These are phyloP conservation scores for Paramyrothecium sp. DNA, from an alignment of 2,329 filamentous ascomycete species.

Conservation along the genomic window DNA sequence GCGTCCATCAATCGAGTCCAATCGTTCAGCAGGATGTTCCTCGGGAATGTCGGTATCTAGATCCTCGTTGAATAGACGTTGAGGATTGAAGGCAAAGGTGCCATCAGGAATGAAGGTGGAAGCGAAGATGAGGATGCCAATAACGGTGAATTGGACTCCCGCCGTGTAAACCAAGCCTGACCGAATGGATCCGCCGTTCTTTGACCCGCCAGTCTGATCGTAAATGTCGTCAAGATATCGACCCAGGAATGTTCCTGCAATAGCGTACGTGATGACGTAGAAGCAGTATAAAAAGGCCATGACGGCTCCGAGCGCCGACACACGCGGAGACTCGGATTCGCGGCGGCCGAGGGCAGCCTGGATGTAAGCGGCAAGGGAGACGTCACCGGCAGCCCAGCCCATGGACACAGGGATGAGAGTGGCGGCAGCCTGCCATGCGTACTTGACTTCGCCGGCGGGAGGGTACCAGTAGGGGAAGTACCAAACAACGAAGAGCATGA, in stretches of 20 bases:
- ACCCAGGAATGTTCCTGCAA: slow-evolving; percentile 41
- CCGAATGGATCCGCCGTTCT: slow-evolving; percentile 35
- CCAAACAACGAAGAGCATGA: slow-evolving; percentile 46
- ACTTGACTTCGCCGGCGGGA: slow-evolving; percentile 31
- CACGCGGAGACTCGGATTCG: slow-evolving; percentile 40
- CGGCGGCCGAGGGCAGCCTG: slow-evolving; percentile 45
- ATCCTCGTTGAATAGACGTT: slow-evolving; percentile 12
- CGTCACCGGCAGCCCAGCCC: slow-evolving; percentile 50
- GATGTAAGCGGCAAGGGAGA: slow-evolving; percentile 49
- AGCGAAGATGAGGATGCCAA: slow-evolving; percentile 36
- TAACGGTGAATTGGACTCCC: slow-evolving; percentile 46
- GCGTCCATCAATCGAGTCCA: not conserved
- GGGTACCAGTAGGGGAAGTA: slow-evolving; percentile 46
- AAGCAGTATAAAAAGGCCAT: slow-evolving; percentile 51
- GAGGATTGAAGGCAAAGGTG: slow-evolving; percentile 40
- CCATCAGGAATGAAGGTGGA: slow-evolving; percentile 46
- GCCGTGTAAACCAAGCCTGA: slow-evolving; percentile 39
- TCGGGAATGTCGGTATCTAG: not conserved
- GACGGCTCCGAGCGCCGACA: slow-evolving; percentile 47
- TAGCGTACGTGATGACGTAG: slow-evolving; percentile 46
- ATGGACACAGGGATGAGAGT: slow-evolving; percentile 45
- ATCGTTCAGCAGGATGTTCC: not conserved
- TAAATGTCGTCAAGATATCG: slow-evolving; percentile 24
- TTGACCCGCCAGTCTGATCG: not conserved
- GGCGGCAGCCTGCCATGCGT: slow-evolving; percentile 29